A percentile compares a stretch with the other conserved stretches of the same genome.
These are phyloP conservation scores for Styphnolobium japonicum DNA, from an alignment of 306 rosid genomes.

Conservation along the genomic window DNA sequence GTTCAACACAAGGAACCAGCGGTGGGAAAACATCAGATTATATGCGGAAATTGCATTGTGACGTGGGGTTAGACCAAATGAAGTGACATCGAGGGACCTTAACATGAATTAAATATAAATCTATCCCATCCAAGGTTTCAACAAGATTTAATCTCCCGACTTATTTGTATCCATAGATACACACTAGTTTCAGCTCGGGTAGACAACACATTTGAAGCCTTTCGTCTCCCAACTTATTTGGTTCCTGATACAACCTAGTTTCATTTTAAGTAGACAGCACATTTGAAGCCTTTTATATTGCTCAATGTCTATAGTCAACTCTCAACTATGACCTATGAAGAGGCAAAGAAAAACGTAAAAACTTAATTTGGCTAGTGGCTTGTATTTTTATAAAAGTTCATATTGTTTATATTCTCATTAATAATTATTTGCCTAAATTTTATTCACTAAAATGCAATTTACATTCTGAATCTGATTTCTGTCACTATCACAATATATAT, in stretches of 20 bases:
- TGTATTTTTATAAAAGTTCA: neutral
- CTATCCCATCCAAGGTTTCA: slow-evolving; percentile 11
- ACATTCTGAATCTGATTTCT: neutral
- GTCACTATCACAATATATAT: neutral
- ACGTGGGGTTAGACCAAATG: slow-evolving; percentile 7
- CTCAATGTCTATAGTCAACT: slow-evolving; percentile 20
- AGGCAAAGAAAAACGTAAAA: neutral
- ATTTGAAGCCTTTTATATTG: slow-evolving; percentile 1
- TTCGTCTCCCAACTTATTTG: slow-evolving; percentile 12
- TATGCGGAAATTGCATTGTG: neutral
- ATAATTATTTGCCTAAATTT: neutral
- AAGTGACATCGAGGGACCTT: slow-evolving; percentile 18
- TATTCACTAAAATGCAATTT: neutral
- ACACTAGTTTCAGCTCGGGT: slow-evolving; percentile 22
- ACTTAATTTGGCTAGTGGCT: neutral
- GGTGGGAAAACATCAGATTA: neutral
- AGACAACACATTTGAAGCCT: slow-evolving; percentile 16
- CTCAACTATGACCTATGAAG: slow-evolving; percentile 22
- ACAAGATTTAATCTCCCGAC: neutral
- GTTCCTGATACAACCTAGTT: slow-evolving; percentile 23
- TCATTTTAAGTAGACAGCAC: slow-evolving; percentile 25
- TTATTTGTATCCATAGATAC: slow-evolving; percentile 10
- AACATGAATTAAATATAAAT: slow-evolving; percentile 14
- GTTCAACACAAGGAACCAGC: slow-evolving; percentile 20
- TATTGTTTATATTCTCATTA: neutral